Percentiles rank a stretch among this genome's conserved stretches.
These are phyloP conservation scores for Ophiostoma tasmaniense DNA, from an alignment of 2,329 filamentous ascomycete genomes.

Conservation along the genomic window DNA sequence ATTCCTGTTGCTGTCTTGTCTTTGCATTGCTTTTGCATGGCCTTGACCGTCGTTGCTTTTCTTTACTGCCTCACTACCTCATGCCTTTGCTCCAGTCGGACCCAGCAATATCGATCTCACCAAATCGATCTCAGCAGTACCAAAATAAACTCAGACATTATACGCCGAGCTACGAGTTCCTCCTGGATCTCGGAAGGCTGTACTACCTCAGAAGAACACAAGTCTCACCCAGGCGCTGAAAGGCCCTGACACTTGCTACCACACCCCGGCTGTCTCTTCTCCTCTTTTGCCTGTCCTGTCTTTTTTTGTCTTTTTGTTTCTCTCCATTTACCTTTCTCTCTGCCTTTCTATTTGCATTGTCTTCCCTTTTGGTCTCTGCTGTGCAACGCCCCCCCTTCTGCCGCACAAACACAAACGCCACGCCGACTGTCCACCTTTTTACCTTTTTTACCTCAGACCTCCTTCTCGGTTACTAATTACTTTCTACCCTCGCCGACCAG, in stretches of 20 bases:
- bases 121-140: not conserved
- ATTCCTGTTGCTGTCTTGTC: not conserved
- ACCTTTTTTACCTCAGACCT: too few species aligned
- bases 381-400: slow-evolving; percentile 24
- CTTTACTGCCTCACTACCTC: not conserved
- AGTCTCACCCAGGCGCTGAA: slow-evolving; percentile 11
- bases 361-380: slow-evolving; percentile 18
- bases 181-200: slow-evolving; percentile 5
- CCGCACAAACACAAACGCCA: slow-evolving; percentile 8
- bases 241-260: slow-evolving; percentile 11
- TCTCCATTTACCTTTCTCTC: not conserved
- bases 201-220: slow-evolving; percentile 8
- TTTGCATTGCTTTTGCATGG: not conserved
- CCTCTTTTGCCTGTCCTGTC: slow-evolving; percentile 1
- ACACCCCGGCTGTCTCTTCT: not conserved
- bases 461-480: slow-evolving; percentile 11
- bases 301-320: not conserved
- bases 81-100: not conserved
- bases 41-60: not conserved
- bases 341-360: slow-evolving; percentile 11
- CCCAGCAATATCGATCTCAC: not conserved
- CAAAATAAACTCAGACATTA: slow-evolving; percentile 2
- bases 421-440: not conserved
- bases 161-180: not conserved
- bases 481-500: slow-evolving; percentile 26